Evolutionary conservation across 1,284 basidiomycete species (phyloP), one percentile per base, ranked within the genome.

Genomic region (Vanrija sp.): DNA sequence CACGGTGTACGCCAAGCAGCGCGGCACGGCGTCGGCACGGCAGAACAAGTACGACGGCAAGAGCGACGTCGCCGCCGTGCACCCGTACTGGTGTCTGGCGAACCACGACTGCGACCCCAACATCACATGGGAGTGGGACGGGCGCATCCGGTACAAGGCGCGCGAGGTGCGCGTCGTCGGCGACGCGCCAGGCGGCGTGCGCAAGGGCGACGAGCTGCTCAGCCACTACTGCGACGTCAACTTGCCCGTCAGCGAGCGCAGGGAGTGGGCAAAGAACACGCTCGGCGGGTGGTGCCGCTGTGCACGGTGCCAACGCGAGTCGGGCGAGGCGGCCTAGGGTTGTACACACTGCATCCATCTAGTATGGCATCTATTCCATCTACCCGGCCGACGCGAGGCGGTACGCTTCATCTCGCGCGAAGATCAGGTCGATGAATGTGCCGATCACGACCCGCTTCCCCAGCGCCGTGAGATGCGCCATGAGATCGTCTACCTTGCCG

Each of bases 101-200:
- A 59, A 59, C 48, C 57, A 59, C 51, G 50, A 55, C 47, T 59
- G 57, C 40, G 57, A 59, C 51, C 57, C 57, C 23, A 59, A 59
- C 38, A 54, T 59, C 16, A 47, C 38, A 10, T 59, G 57, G 57
- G 54, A 59, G 43, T 59, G 57, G 57, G 57, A 47, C 2, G 57
- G 57, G 1, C 38, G 38, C 18, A 59, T 59, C 23, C 40, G 34
- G 19, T 38, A 55, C 25, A 55, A 28, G 3, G 49, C 57, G 15
- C 43, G 54, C 14, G 19, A 43, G 26, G 40, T 19, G 18, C 53
- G 54, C 6, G 38, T 55, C 28, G 26, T 16, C 38, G 34, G 34
- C 34, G 21, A 21, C 14, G 6, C 7, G 14, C 46, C 54, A 7
- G 57, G 57, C 1, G 34, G 34, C 9, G 25, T 59, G 3, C 10